phyloP scores from a whole-genome alignment of 164 flowering plant genomes.

The Magnolia officinalis region DNA sequence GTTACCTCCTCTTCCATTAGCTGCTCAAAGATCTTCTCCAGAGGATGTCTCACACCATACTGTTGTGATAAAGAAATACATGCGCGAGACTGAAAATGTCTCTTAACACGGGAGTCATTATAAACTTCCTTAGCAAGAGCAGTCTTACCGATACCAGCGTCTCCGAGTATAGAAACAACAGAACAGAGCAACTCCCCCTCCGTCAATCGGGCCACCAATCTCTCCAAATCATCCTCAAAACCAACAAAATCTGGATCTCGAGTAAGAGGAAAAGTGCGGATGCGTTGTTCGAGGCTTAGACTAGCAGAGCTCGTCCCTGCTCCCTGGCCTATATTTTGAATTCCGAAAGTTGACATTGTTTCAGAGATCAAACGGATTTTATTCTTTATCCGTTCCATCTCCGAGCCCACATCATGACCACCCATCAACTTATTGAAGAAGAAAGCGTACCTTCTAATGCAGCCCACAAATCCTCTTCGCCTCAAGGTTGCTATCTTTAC shows the following conservation, averaged over 20 bases:
- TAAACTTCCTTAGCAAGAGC: neutral
- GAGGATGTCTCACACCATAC: neutral
- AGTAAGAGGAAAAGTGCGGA: slow-evolving; percentile 17
- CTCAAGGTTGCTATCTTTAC: too few species aligned
- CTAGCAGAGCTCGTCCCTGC: too few species aligned
- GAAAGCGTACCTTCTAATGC: too few species aligned
- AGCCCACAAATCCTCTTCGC: too few species aligned
- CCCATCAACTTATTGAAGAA: too few species aligned
- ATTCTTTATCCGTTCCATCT: too few species aligned
- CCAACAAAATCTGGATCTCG: neutral
- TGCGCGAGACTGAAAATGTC: slow-evolving; percentile 12
- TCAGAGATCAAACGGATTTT: too few species aligned
- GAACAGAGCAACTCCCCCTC: neutral
- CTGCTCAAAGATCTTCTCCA: neutral
- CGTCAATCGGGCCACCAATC: slow-evolving; percentile 2
- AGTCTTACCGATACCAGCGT: slow-evolving; percentile 16
- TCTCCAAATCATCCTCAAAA: too few species aligned
- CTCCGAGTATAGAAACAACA: slow-evolving; percentile 11
- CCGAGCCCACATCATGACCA: too few species aligned
- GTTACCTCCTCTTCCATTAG: neutral
- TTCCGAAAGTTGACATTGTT: too few species aligned
- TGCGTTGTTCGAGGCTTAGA: too few species aligned
- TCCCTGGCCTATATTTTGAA: too few species aligned
- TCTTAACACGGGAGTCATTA: neutral
- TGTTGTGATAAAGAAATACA: slow-evolving; percentile 11